Evolutionary conservation across 768 basidiomycete species (phyloP), one percentile per base, ranked within the genome.

Genomic region (Kwoniella heveanensis): DNA sequence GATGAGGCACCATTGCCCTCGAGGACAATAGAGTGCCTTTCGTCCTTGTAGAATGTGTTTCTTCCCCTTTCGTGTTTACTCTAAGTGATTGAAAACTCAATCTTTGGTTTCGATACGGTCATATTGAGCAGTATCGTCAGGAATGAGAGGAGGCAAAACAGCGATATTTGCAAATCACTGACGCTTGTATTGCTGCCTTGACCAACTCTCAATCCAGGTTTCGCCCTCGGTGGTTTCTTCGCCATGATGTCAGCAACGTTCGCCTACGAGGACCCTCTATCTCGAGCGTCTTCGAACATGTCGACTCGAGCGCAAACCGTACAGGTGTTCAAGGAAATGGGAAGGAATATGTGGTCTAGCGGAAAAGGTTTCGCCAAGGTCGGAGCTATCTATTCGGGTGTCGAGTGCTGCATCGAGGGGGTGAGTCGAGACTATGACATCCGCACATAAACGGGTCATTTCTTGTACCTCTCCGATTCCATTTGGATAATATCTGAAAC

Each of bases 211-310:
- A 10, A 55, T 59, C 22, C 67, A 96, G 94, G 95, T 51, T 87
- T 98, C 70, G 94, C 85, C 12, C 85, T 96, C 47, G 95, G 95
- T 63, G 93, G 89, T 30, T 93, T 97, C 84, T 91, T 98, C 82
- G 92, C 92, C 1, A 84, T 97, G 63, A 97, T 98, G 95, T 91
- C 90, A 32, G 84, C 92, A 21, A 91, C 92, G 27, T 94, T 98
- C 78, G 88, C 89, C 32, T 95, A 96, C 77, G 95, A 97, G 79
- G 94, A 97, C 78, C 93, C 94, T 12, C 82, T 91, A 63, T 78
- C 79, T 9, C 60, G 77, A 62, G 79, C 80, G 4, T 77, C 72
- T 0, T 48, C 63, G 7, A 69, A 80, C 30, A 54, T 78, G 19
- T 74, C 74, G 10, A 77, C 76, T 1, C 83, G 84, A 24, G 90